phyloP scores from a whole-genome alignment of 352 stramenopile species.

The Albugo candida region DNA sequence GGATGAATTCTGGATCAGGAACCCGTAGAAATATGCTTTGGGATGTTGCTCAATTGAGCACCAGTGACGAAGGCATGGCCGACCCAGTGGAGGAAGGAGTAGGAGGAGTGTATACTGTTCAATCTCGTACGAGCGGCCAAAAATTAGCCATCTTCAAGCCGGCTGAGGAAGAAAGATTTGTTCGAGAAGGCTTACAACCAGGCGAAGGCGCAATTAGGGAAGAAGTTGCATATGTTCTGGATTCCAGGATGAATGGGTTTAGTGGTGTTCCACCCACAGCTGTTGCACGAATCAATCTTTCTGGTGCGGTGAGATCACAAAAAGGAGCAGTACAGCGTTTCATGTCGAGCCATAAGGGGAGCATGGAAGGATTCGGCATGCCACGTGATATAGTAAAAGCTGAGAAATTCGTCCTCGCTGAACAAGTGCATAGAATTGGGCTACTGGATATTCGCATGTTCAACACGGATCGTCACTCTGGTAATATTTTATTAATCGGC shows the following conservation, averaged over 20 bases:
- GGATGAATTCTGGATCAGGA: slow-evolving; percentile 32
- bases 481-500: slow-evolving; percentile 60
- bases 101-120: slow-evolving; percentile 51
- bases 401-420: slow-evolving; percentile 34
- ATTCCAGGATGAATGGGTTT: slow-evolving; percentile 43
- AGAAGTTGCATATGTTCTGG: slow-evolving; percentile 52
- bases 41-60: slow-evolving; percentile 39
- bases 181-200: slow-evolving; percentile 35
- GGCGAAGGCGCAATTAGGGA: slow-evolving; percentile 63
- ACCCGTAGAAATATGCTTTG: slow-evolving; percentile 56
- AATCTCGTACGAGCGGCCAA: slow-evolving; percentile 35
- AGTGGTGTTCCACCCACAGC: slow-evolving; percentile 59
- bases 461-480: slow-evolving; percentile 72
- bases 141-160: slow-evolving; percentile 75
- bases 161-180: slow-evolving; percentile 56
- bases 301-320: slow-evolving; percentile 22
- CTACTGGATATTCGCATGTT: slow-evolving; percentile 68
- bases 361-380: slow-evolving; percentile 72
- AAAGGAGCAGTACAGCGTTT: slow-evolving; percentile 65
- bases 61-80: slow-evolving; percentile 25
- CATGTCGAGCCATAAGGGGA: slow-evolving; percentile 51
- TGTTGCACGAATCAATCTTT: slow-evolving; percentile 33
- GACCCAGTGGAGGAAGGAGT: slow-evolving; percentile 38
- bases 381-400: slow-evolving; percentile 37
- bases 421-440: slow-evolving; percentile 69